phyloP scores from a whole-genome alignment of 306 rosid species.

The Acacia acuminata region DNA sequence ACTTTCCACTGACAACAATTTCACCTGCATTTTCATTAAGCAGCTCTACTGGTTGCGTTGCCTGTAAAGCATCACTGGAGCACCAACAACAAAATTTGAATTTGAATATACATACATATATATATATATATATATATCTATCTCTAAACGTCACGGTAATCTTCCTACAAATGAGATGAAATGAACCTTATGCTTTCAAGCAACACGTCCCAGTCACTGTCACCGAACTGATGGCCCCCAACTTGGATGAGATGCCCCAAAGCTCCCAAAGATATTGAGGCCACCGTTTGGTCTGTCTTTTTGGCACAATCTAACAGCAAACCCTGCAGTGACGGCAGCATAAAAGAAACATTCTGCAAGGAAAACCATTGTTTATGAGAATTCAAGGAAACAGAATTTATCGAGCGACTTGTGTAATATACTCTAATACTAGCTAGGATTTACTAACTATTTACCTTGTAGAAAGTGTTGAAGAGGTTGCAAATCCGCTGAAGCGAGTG shows the following conservation, averaged over 20 bases:
- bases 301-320: too few species aligned
- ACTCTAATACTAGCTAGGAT: not conserved
- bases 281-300: too few species aligned
- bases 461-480: slow-evolving; percentile 97
- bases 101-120: too few species aligned
- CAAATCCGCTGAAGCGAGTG: slow-evolving; percentile 98
- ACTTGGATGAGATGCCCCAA: slow-evolving; percentile 95
- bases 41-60: slow-evolving; percentile 95
- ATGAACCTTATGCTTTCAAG: slow-evolving; percentile 86
- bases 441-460: slow-evolving; percentile 58
- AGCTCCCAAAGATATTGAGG: slow-evolving; percentile 98
- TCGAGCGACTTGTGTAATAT: not conserved
- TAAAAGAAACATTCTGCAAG: too few species aligned
- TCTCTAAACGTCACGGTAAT: too few species aligned
- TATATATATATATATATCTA: too few species aligned
- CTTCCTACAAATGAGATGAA: not conserved
- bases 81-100: not conserved
- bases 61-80: slow-evolving; percentile 85
- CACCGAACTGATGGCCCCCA: slow-evolving; percentile 98
- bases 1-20: slow-evolving; percentile 44
- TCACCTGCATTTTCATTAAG: slow-evolving; percentile 57
- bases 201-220: slow-evolving; percentile 87
- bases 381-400: too few species aligned
- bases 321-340: too few species aligned
- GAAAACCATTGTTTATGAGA: too few species aligned